Evolutionary conservation across 2,329 filamentous ascomycete genomes (phyloP).

Genomic region (Pseudogymnoascus sp.): DNA sequence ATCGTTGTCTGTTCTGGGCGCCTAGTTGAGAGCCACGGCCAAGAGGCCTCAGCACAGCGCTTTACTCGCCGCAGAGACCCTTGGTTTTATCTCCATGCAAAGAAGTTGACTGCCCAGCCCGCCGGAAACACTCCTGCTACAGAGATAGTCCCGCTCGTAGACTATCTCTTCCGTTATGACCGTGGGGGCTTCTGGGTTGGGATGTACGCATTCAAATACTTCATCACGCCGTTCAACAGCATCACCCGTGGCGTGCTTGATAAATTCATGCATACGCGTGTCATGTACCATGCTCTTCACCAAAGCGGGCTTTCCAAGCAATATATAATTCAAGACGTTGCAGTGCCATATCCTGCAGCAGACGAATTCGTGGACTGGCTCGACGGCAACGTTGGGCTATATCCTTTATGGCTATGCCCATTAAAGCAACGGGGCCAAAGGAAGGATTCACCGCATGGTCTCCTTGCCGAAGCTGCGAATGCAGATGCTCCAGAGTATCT

Average conservation of each 20-base stretch:
- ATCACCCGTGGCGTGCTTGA: conserved; percentile 52
- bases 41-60: conserved; percentile 18
- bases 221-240: conserved; percentile 50
- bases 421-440: conserved; percentile 27
- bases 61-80: conserved; percentile 46
- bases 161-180: conserved; percentile 52
- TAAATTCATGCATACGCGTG: conserved; percentile 51
- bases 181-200: conserved; percentile 56
- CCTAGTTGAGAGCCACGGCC: conserved; percentile 30
- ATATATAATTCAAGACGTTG: conserved; percentile 57
- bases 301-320: conserved; percentile 45
- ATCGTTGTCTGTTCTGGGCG: conserved; percentile 44
- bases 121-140: conserved; percentile 8
- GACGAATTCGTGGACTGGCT: conserved; percentile 45
- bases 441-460: conserved; percentile 3
- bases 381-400: conserved; percentile 37
- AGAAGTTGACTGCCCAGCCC: conserved; percentile 17
- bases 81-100: conserved; percentile 54
- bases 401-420: conserved; percentile 53
- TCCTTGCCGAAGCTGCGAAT: neutral
- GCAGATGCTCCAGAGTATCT: conserved; percentile 26
- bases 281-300: conserved; percentile 56
- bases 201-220: conserved; percentile 51
- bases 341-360: conserved; percentile 44
- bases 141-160: conserved; percentile 34